Evolutionary conservation across 1,284 basidiomycete genomes (phyloP).

Genomic region (Singerocomus rubriflavus): DNA sequence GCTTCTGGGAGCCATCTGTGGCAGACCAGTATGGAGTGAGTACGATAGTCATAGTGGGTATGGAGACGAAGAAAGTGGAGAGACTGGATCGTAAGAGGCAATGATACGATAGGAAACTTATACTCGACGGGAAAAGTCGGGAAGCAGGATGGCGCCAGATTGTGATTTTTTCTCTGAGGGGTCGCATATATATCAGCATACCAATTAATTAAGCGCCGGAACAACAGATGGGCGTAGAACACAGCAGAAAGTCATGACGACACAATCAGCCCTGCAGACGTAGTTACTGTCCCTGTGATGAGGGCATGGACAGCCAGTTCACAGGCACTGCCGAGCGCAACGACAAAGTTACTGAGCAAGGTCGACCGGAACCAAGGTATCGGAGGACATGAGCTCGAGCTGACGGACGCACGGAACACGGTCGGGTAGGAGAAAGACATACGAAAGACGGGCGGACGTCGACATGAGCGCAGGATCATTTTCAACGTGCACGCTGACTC

Average conservation of each 20-base stretch:
- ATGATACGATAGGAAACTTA: neutral
- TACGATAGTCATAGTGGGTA: slow-evolving; percentile 53
- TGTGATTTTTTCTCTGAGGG: neutral
- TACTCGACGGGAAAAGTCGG: slow-evolving; percentile 17
- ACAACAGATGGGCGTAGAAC: neutral
- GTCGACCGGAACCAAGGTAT: no score
- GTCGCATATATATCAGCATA: slow-evolving; percentile 6
- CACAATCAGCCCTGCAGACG: neutral
- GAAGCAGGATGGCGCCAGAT: neutral
- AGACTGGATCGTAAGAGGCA: neutral
- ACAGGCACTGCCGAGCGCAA: no score
- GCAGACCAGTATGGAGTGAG: slow-evolving; percentile 68
- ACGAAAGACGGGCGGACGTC: no score
- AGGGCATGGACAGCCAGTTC: no score
- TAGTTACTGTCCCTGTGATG: no score
- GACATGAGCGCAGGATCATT: no score
- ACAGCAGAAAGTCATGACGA: neutral
- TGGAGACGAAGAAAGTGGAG: neutral
- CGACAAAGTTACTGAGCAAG: no score
- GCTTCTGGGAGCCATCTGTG: slow-evolving; percentile 55
- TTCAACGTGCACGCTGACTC: neutral
- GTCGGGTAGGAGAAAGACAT: no score
- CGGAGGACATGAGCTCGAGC: no score
- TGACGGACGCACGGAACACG: no score
- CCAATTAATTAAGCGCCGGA: slow-evolving; percentile 3